Base-by-base conservation (phyloP, 2,329 filamentous ascomycete genomes). In the Trichophyton benhamiae region DNA sequence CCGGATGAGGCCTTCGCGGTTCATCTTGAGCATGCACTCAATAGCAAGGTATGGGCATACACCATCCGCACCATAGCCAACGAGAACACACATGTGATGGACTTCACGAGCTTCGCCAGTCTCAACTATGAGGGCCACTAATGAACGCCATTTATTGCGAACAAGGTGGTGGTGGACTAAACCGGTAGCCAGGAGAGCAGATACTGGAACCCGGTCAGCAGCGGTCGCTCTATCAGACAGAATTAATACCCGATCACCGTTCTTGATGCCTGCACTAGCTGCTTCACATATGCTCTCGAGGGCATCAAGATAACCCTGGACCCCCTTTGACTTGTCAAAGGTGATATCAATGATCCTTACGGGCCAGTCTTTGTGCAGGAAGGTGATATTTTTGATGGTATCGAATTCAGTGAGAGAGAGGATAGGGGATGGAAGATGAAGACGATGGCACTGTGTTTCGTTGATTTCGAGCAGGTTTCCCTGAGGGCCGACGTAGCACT, bases 41-140 rank as follows among this genome's bases (percentile, higher is more conserved):
- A 96, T 89, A 15, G 92, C 88, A 58, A 96, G 85, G 75, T 96
- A 96, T 20, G 92, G 92, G 79, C 94, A 95, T 72, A 97, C 85
- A 57, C 87, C 92, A 77, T 97, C 92, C 61, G 88, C 91, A 78
- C 92, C 92, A 70, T 97, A 97, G 60, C 92, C 92, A 63, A 97
- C 83, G 49, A 96, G 82, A n/a, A 97, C 92, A 78, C 90, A 96
- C 90, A 96, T 95, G 78, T 97, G 92, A 75, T 97, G 92, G 6
- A 97, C 92, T 76, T 97, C 92, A 77, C 92, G 89, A 68, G 92
- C 92, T 75, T 97, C 92, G 53, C 88, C 92, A 65, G 91, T 96
- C 79, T 97, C 92, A 38, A 96, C 84, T 46, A 96, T 82, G 53
- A 97, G 78, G 55, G 91, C 92, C 67, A 85, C 89, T 76, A 91